Base-by-base conservation (phyloP, 129 eudicot species). In the Flaveria ramosissima region DNA sequence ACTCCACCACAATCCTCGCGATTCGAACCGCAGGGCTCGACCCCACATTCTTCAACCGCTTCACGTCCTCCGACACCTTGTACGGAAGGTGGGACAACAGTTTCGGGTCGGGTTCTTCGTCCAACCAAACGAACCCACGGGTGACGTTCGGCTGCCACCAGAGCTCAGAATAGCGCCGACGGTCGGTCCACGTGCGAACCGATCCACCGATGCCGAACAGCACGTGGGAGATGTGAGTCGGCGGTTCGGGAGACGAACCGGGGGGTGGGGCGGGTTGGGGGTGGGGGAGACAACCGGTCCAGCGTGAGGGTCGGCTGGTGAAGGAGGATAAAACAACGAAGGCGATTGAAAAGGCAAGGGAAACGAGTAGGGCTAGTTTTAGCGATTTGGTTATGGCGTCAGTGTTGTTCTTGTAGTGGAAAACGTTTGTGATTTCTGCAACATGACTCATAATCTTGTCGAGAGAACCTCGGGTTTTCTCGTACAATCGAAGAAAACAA, bases 121-220 rank as follows among this genome's bases (percentile, higher is more conserved):
- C 98, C 3, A 94, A 70, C 86, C 89, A 91, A 21, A 91, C 96
- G 71, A 47, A 94, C 2, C 97, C 97, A 0, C 96, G 96, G 10
- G 97, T 89, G 1, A 9, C 1, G 69, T 86, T 84, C 5, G 96
- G 90, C 23, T 72, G 57, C 97, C 97, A 94, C 98, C 97, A 94
- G 10, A 94, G 82, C 39, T 89, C 83, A 59, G 85, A 82, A 77
- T 87, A 94, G 21, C 19, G 83, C 6, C 70, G 70, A 11, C 98
- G 86, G 26, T 83, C 47, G 23, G 2, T 9, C 98, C 98, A 94
- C 30, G 96, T 94, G 17, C 26, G 71, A 45, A 84, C 26, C 45
- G 98, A 94, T 70, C 97, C 98, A 50, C 86, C 93, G 17, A 89
- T 89, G 47, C 96, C 97, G 73, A 94, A 94, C 7, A 84, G 87